A percentile compares a stretch with the other conserved stretches of the same genome.
Conservation (phyloP, 108 stramenopile species). For the Fistulifera solaris region DNA sequence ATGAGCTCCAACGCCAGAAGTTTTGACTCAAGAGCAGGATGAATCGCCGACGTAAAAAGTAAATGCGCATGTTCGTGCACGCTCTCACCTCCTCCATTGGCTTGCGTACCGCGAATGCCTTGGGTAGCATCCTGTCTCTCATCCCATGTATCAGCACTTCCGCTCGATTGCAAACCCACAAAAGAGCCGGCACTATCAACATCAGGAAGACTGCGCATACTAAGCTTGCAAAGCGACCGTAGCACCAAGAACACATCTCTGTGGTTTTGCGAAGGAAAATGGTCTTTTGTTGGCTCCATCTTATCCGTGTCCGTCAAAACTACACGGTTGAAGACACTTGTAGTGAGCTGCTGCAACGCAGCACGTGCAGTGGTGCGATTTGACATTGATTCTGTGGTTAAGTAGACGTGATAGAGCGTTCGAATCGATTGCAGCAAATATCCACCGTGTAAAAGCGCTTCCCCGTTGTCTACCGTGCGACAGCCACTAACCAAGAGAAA, state of each 20-base stretch:
- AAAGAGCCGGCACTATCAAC: constrained; percentile 7
- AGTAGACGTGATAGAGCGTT: constrained; percentile 86
- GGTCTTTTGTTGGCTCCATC: constrained; percentile 7
- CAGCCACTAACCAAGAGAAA: constrained; percentile 69
- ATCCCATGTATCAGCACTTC: constrained; percentile 30
- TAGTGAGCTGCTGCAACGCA: constrained; percentile 87
- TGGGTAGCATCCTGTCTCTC: constrained; percentile 4
- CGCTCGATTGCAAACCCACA: constrained; percentile 25
- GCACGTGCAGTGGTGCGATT: constrained; percentile 96
- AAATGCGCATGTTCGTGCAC: constrained; percentile 1
- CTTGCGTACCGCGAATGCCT: neutral
- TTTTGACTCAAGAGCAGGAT: constrained; percentile 79
- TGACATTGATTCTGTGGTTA: constrained; percentile 68
- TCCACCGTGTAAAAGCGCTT: constrained; percentile 68
- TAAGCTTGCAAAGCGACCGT: constrained; percentile 90
- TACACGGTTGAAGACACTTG: constrained; percentile 87
- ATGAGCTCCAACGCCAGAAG: constrained; percentile 91
- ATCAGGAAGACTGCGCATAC: constrained; percentile 58
- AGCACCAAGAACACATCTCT: constrained; percentile 93
- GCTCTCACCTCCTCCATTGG: neutral
- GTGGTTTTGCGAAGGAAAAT: constrained; percentile 84
- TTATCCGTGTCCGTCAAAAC: constrained; percentile 13
- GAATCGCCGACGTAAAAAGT: constrained; percentile 30
- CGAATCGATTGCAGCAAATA: constrained; percentile 88
- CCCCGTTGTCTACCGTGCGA: constrained; percentile 16